Percentiles rank a stretch among this genome's conserved stretches.
phyloP scores from a whole-genome alignment of 441 rosid genomes.

The Lagerstroemia fauriei region DNA sequence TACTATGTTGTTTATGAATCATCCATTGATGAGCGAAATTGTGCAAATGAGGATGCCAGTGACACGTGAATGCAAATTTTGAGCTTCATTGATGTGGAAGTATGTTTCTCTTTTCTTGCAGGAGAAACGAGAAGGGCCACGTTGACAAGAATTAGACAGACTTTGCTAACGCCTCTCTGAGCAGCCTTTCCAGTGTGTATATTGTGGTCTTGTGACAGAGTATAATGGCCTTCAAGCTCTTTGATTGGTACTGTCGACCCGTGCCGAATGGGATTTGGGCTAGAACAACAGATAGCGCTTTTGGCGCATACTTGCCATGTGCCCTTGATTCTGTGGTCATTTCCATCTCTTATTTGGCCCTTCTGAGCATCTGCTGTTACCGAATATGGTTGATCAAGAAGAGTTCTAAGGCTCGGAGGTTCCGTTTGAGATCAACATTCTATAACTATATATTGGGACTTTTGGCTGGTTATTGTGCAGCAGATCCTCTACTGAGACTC shows the following conservation, averaged over 20 bases:
- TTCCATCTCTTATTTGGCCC: slow-evolving; percentile 59
- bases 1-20: not conserved
- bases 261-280: slow-evolving; percentile 77
- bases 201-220: not conserved
- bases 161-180: not conserved
- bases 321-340: slow-evolving; percentile 76
- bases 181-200: not conserved
- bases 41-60: not conserved
- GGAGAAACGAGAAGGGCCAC: not conserved
- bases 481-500: slow-evolving; percentile 84
- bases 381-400: slow-evolving; percentile 73
- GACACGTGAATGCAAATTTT: not conserved
- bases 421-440: slow-evolving; percentile 70
- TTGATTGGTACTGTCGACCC: slow-evolving; percentile 87
- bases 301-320: slow-evolving; percentile 94
- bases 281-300: slow-evolving; percentile 68
- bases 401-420: slow-evolving; percentile 63
- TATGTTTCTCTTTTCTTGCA: slow-evolving; percentile 1
- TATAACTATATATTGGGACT: slow-evolving; percentile 64
- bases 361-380: slow-evolving; percentile 67
- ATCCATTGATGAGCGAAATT: not conserved
- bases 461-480: slow-evolving; percentile 69
- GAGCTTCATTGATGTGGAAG: not conserved
- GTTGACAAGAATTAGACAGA: not conserved
- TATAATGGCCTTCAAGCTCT: slow-evolving; percentile 63